Evolutionary conservation across 805 yeast genomes (phyloP).

Genomic region (Wickerhamomyces rabaulensis): DNA sequence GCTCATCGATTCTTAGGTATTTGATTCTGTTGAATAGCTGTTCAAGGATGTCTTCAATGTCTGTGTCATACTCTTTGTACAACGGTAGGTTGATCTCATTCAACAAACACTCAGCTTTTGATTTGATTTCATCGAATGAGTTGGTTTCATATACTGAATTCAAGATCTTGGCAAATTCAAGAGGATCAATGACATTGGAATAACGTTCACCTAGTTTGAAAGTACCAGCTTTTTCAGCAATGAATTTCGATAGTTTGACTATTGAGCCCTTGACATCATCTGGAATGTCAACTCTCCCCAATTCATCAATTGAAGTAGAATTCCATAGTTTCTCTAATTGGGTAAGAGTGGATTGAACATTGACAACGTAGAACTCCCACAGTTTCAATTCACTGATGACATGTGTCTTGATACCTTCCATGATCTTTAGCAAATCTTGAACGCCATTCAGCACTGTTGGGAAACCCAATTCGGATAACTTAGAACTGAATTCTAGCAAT

Average conservation of each 20-base stretch:
- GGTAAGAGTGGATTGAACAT: constrained; percentile 40
- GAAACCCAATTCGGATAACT: constrained; percentile 51
- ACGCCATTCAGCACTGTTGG: constrained; percentile 49
- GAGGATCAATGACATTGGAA: constrained; percentile 48
- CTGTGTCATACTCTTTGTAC: constrained; percentile 73
- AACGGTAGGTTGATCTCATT: constrained; percentile 75
- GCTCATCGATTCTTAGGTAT: constrained; percentile 66
- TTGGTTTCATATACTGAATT: constrained; percentile 26
- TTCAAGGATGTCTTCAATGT: constrained; percentile 53
- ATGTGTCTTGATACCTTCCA: constrained; percentile 63
- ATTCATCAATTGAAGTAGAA: constrained; percentile 3
- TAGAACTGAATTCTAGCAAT: constrained; percentile 59
- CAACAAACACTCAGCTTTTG: constrained; percentile 46
- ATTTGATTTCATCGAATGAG: constrained; percentile 24
- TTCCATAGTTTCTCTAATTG: constrained; percentile 36
- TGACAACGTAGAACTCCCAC: constrained; percentile 86
- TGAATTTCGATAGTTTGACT: constrained; percentile 43
- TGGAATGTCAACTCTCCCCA: constrained; percentile 39
- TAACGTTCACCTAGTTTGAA: constrained; percentile 41
- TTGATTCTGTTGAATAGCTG: constrained; percentile 75
- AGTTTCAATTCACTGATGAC: constrained; percentile 63
- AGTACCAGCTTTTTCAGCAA: constrained; percentile 34
- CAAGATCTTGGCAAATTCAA: constrained; percentile 49
- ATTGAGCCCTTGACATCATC: constrained; percentile 34
- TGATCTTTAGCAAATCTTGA: constrained; percentile 53